Conservation (phyloP, 768 basidiomycete species). For the Pisolithus orientalis region DNA sequence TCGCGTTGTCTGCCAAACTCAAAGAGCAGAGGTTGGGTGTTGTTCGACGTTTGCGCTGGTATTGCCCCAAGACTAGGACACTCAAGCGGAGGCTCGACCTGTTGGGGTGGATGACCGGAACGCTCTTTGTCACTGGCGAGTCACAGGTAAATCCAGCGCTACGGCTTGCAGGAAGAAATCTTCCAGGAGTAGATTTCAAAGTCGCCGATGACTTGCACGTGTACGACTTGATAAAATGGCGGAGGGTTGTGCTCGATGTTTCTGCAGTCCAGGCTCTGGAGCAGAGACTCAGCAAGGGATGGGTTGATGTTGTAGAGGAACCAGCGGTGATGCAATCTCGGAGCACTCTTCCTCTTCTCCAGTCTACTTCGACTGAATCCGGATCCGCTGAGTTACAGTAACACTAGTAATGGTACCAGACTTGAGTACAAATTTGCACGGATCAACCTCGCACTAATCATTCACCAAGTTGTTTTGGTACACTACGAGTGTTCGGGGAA, state of each 20-base stretch:
- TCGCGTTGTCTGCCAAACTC: slow-evolving; percentile 81
- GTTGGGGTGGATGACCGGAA: slow-evolving; percentile 59
- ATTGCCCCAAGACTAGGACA: slow-evolving; percentile 62
- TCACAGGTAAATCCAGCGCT: slow-evolving; percentile 48
- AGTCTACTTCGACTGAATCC: background rate
- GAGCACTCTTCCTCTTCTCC: background rate
- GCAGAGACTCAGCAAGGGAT: slow-evolving; percentile 45
- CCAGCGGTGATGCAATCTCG: background rate
- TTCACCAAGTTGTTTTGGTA: too few relatives aligned
- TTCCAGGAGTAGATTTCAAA: slow-evolving; percentile 60
- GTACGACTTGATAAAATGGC: slow-evolving; percentile 82
- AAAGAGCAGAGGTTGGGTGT: slow-evolving; percentile 69
- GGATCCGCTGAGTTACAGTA: slow-evolving; percentile 30
- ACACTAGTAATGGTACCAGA: slow-evolving; percentile 47
- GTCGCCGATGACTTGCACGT: slow-evolving; percentile 65
- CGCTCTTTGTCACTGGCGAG: slow-evolving; percentile 71
- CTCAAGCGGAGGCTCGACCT: slow-evolving; percentile 56
- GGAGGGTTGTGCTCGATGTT: slow-evolving; percentile 73
- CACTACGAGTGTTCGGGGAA: too few relatives aligned
- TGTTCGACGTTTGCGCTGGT: slow-evolving; percentile 69
- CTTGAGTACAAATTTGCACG: too few relatives aligned
- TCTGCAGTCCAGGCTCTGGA: slow-evolving; percentile 79
- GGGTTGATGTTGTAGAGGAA: background rate
- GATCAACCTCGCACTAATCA: too few relatives aligned
- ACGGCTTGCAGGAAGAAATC: slow-evolving; percentile 58